Evolutionary conservation across 257 asterid genomes (phyloP), one percentile per base, ranked within the genome.

Genomic region (Solanum verrucosum): DNA sequence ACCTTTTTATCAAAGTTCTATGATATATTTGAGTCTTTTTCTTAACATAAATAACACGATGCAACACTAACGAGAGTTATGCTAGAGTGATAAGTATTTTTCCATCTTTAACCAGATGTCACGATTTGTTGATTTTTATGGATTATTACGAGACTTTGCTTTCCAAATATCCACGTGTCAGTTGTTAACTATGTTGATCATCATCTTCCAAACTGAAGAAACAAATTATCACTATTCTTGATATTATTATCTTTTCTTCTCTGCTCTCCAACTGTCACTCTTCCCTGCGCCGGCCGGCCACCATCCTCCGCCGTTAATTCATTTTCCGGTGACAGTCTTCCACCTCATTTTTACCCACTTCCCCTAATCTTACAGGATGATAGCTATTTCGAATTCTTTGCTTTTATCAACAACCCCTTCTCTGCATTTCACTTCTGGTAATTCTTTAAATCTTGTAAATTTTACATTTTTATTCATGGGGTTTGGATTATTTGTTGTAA

Each of bases 401-500:
- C 68, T 81, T 20, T 27, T 81, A 81, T 29, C 86, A 49, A 49
- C 70, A 49, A 18, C 11, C 31, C 86, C 70, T 82, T 49, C 20
- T 49, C 86, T 82, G 29, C 70, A 49, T 82, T 82, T 82, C 44
- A 7, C 86, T 82, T 82, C 70, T 29, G 86, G 86, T 82, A 81
- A 16, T 46, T 46, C 85, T 81, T 81, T 9, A 46, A 44, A 13
- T 7, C 7, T 18, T 82, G 13, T 9, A 14, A 82, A 29, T 0
- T 9, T 82, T 82, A 0, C 44, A 49, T 82, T 18, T 46, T 79
- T 44, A 79, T 9, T 75, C 3, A 9, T 21, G 46, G 5, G 49
- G 44, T 35, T 75, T 75, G 20, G 29, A n/a, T 40, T 40, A 9
- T 77, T n/a, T n/a, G 31, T 38, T 9, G 67, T 81, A 81, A 81